phyloP scores from a whole-genome alignment of 2,329 filamentous ascomycete species.

The Alternaria sp. region DNA sequence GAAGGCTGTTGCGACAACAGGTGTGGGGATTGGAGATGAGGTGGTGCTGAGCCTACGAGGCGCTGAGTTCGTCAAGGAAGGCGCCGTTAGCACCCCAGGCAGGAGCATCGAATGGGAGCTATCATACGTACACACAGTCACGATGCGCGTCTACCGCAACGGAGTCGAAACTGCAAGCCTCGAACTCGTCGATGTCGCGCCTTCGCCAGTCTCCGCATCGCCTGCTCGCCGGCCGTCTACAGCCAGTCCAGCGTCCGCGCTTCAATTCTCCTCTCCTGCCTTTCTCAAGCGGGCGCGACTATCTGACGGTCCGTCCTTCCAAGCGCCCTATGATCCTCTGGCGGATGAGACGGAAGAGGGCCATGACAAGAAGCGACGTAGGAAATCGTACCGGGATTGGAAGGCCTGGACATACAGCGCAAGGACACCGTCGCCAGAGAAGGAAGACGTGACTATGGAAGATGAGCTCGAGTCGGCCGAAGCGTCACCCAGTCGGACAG shows the following conservation, averaged over 20 bases:
- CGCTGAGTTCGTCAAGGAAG: constrained; percentile 68
- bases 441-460: constrained; percentile 47
- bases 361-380: constrained; percentile 73
- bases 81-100: constrained; percentile 64
- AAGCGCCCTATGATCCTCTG: constrained; percentile 71
- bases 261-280: constrained; percentile 76
- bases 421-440: constrained; percentile 75
- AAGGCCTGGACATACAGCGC: constrained; percentile 78
- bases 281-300: constrained; percentile 75
- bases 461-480: constrained; percentile 25
- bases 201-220: constrained; percentile 39
- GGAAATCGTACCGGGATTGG: constrained; percentile 73
- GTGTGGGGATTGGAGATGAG: constrained; percentile 80
- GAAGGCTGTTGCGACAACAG: constrained; percentile 70
- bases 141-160: constrained; percentile 54
- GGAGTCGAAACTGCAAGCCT: constrained; percentile 61
- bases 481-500: constrained; percentile 35
- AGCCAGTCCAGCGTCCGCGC: constrained; percentile 15
- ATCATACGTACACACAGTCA: constrained; percentile 54
- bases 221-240: constrained; percentile 28
- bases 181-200: constrained; percentile 58
- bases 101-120: constrained; percentile 67
- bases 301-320: constrained; percentile 73
- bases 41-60: constrained; percentile 75
- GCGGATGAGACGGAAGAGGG: constrained; percentile 67